Base-by-base conservation (phyloP, 2,329 filamentous ascomycete genomes). In the Zymoseptoria pseudotritici region DNA sequence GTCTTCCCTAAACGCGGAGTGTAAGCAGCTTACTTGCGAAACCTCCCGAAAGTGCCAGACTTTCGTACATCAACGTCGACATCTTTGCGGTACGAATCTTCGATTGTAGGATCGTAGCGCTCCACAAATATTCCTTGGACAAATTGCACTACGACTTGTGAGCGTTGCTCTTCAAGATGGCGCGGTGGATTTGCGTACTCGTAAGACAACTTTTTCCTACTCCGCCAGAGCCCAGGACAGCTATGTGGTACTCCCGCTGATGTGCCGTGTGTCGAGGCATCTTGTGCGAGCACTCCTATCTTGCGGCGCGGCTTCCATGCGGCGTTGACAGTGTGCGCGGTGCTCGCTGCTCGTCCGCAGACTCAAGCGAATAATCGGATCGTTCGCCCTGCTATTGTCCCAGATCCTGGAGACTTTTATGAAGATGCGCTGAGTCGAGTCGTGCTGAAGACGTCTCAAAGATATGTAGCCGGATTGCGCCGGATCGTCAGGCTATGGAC, bases 91-190 rank as follows among this genome's bases (percentile, higher is more conserved):
- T 85, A 85, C 11, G 82, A 84, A 68, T 85, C 82, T 69, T 85
- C 82, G 65, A 85, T 85, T 8, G 82, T 85, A 1, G 82, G 82
- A 71, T 85, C 82, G 71, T 85, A 85, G 65, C 80, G 82, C 75
- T 96, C 91, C 72, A 96, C 93, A 89, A 91, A 95, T 69, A 95
- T 88, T 77, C 94, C 92, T 75, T 94, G 90, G 56, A 96, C 91
- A 71, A 95, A 96, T 80, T 96, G 91, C 70, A 91, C 91, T 91
- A 70, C 70, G 65, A 59, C 62, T 54, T 55, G 52, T 52, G 55
- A 52, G 56, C 56, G 36, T 22, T 53, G 60, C 17, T 36, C 53
- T 36, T 31, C 65, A 53, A 58, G 26, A n/a, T 42, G 31, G 42
- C 36, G 21, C 42, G 54, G 50, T 53, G 17, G 53, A 49, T 19